Conservation (phyloP, 83 land plant species). For the Picea abies region DNA sequence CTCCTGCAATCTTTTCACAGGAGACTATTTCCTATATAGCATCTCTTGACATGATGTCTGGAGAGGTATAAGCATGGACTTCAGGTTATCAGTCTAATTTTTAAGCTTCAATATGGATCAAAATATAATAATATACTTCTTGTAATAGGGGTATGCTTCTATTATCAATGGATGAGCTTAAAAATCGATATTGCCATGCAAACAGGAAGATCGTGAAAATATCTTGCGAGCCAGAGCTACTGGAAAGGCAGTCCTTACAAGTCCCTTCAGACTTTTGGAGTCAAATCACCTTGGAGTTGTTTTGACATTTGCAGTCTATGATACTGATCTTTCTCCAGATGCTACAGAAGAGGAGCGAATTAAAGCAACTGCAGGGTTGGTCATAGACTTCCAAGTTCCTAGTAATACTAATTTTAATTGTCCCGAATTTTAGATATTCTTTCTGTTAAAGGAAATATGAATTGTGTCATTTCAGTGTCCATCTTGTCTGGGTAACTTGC, state of each 20-base stretch:
- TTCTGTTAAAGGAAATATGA: no score
- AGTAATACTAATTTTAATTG: no score
- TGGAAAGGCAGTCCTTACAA: constrained; percentile 53
- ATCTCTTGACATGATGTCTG: constrained; percentile 93
- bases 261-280: constrained; percentile 46
- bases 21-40: constrained; percentile 69
- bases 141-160: no score
- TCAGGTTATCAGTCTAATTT: neutral
- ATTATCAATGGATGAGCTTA: no score
- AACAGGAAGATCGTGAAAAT: constrained; percentile 56
- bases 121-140: no score
- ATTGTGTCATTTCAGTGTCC: no score
- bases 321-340: constrained; percentile 36
- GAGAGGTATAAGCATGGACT: constrained; percentile 52
- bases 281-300: constrained; percentile 31
- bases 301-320: constrained; percentile 59
- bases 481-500: no score
- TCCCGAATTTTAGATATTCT: no score
- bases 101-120: no score
- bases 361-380: constrained; percentile 48
- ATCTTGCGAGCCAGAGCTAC: constrained; percentile 21
- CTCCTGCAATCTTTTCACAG: constrained; percentile 72
- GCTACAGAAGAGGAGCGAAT: constrained; percentile 53
- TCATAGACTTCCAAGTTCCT: neutral
- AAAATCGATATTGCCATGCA: neutral